These are phyloP conservation scores for Fusarium sp. DNA, from an alignment of 2,329 filamentous ascomycete genomes.

Conservation along the genomic window DNA sequence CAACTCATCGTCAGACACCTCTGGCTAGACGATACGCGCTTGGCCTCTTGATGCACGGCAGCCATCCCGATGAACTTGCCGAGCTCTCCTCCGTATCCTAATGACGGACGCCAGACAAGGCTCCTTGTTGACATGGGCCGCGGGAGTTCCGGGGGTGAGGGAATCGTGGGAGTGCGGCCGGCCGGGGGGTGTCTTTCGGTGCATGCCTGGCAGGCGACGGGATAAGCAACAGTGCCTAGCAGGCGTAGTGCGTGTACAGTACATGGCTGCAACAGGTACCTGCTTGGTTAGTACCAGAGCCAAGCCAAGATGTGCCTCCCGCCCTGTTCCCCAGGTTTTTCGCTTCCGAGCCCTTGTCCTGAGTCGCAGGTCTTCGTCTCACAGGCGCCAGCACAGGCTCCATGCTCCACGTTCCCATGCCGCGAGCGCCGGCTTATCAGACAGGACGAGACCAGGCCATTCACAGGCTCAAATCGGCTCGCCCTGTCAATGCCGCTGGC, in stretches of 20 bases:
- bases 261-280: slow-evolving; percentile 37
- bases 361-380: slow-evolving; percentile 35
- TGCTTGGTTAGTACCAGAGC: slow-evolving; percentile 41
- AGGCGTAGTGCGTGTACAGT: slow-evolving; percentile 16
- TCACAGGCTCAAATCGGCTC: slow-evolving; percentile 25
- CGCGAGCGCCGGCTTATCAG: slow-evolving; percentile 17
- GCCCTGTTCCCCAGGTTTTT: slow-evolving; percentile 50
- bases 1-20: slow-evolving; percentile 8
- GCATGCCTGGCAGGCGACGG: slow-evolving; percentile 5
- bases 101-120: slow-evolving; percentile 17
- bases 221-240: not conserved
- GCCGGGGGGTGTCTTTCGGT: slow-evolving; percentile 27
- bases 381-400: slow-evolving; percentile 26
- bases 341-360: slow-evolving; percentile 28
- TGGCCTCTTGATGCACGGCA: slow-evolving; percentile 23
- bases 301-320: slow-evolving; percentile 44
- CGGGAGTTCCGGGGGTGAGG: slow-evolving; percentile 26
- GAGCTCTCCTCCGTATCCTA: slow-evolving; percentile 8
- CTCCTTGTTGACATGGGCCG: slow-evolving; percentile 20
- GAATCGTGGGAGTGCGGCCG: slow-evolving; percentile 22
- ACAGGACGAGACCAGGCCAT: not conserved
- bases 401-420: not conserved
- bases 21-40: slow-evolving; percentile 17
- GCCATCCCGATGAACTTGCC: slow-evolving; percentile 14
- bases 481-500: slow-evolving; percentile 41